Base-by-base conservation (phyloP, 2,329 filamentous ascomycete species). In the Sporothrix inflata region DNA sequence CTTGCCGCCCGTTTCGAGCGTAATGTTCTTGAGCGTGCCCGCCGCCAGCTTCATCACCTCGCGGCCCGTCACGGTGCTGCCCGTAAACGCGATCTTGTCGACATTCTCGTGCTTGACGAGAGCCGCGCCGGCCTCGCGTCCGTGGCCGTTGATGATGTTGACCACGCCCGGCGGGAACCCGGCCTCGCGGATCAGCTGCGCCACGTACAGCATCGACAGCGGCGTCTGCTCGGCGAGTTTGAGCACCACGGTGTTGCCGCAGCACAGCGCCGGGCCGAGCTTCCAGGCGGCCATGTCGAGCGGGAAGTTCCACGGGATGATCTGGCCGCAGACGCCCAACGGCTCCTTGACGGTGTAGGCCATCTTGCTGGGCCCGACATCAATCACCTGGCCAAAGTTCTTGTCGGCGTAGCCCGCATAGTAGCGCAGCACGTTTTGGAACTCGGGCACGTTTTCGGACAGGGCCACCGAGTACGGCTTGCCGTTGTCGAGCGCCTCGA, bases 341-440 rank as follows among this genome's bases (percentile, higher is more conserved):
- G 93, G 92, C 80, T 95, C 90, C 74, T 90, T 88, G 71, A 93
- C 82, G 0, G 91, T 94, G 79, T 94, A 95, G 2, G 91, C 91
- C 74, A 94, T 86, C 81, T 94, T 94, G 61, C 84, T 82, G 0
- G 88, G 86, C 1, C 87, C 89, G 11, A 90, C 91, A 76, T 92
- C 90, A 75, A 94, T 93, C n/a, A 91, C 90, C 78, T 92, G 88
- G 42, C 93, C 92, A 74, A 90, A 89, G 74, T 92, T 89, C 84
- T 95, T 95, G 83, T 95, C 92, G 61, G 91, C 90, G 79, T 88
- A 94, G 71, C 92, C 92, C 57, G 89, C 92, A 77, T 94, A 95
- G 82, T 95, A 95, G 76, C 89, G 90, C 70, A 90, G 83, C 14
- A 91, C 80, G 34, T 80, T 79, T 40, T 81, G 76, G 38, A 83